Base-by-base conservation (phyloP, 345 rosid species). In the Eucalyptus camaldulensis region DNA sequence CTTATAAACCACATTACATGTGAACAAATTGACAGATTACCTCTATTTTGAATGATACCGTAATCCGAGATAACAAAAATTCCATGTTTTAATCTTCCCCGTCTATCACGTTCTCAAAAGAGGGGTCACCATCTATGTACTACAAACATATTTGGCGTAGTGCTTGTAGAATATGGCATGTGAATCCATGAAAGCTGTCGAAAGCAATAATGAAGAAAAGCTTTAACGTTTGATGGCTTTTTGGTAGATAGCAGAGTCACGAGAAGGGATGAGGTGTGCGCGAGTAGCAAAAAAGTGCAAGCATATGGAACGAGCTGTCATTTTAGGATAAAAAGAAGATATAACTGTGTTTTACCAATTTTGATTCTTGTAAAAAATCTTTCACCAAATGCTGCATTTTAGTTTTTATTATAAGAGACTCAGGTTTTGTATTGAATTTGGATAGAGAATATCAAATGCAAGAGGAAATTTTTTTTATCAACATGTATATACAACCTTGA, bases 401-500 rank as follows among this genome's bases (percentile, higher is more conserved):
- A 53, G 56, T 53, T 53, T 53, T 53, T 53, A 53, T 53, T 7
- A 53, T 7, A 19, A 53, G 24, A 53, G 56, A 53, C 21, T 51
- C 2, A 21, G 4, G 0, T 51, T 51, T 0, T 1, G 8, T 51
- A 51, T 51, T 51, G 21, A 51, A 21, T 19, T 53, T 53, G 24
- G 56, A 53, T 1, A 53, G 2, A 53, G 4, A 53, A 53, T 53
- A 8, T 53, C 8, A 4, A 53, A 53, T 53, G 56, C 24, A 19
- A 53, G 56, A 8, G 22, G 1, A 53, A 53, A 7, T 17, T 53
- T 53, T 1, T 19, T 53, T 53, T 53, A 51, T 51, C 1, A 51
- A 51, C 2, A 1, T 17, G 1, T 7, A 17, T 51, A 51, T 51
- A 51, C 0, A 51, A 51, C 0, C 2, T 19, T 4, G 0, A 1